Evolutionary conservation across 1,284 basidiomycete species (phyloP).

Genomic region (Ceratobasidium sp.): DNA sequence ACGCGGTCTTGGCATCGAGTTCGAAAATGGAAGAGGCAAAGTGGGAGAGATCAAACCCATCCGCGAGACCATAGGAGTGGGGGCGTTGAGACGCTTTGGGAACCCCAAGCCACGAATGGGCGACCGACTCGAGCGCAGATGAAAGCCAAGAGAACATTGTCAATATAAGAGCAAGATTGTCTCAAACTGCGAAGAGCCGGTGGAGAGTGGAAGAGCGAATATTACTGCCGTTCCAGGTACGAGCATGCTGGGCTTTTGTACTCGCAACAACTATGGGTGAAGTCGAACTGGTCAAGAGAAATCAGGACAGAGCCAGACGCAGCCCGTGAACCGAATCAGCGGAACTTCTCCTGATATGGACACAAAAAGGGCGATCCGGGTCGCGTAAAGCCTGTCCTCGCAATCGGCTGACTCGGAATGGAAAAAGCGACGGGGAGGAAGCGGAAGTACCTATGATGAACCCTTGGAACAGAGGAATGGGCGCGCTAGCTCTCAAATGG

Average conservation of each 20-base stretch:
- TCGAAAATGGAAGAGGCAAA: conserved; percentile 59
- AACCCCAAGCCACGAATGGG: conserved; percentile 15
- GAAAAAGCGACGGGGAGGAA: conserved; percentile 27
- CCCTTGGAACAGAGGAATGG: not conserved
- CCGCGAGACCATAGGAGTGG: not conserved
- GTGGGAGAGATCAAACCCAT: conserved; percentile 22
- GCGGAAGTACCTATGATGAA: not conserved
- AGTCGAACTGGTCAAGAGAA: not conserved
- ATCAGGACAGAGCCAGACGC: not conserved
- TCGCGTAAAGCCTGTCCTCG: conserved; percentile 16
- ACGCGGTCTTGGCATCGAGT: conserved; percentile 64
- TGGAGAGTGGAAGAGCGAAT: conserved; percentile 11
- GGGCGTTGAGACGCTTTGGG: not conserved
- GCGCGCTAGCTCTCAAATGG: not conserved
- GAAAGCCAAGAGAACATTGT: conserved; percentile 26
- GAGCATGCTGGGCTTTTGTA: conserved; percentile 26
- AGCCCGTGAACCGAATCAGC: conserved; percentile 16
- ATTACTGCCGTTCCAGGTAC: conserved; percentile 25
- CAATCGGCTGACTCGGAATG: not conserved
- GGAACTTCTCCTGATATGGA: conserved; percentile 21
- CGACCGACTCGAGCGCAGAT: conserved; percentile 14
- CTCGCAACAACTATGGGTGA: not conserved
- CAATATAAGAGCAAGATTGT: not conserved
- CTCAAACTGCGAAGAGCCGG: conserved; percentile 1
- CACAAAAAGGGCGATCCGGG: conserved; percentile 29